These are phyloP conservation scores for Thecaphora thlaspeos DNA, from an alignment of 1,284 basidiomycete genomes.

Conservation along the genomic window DNA sequence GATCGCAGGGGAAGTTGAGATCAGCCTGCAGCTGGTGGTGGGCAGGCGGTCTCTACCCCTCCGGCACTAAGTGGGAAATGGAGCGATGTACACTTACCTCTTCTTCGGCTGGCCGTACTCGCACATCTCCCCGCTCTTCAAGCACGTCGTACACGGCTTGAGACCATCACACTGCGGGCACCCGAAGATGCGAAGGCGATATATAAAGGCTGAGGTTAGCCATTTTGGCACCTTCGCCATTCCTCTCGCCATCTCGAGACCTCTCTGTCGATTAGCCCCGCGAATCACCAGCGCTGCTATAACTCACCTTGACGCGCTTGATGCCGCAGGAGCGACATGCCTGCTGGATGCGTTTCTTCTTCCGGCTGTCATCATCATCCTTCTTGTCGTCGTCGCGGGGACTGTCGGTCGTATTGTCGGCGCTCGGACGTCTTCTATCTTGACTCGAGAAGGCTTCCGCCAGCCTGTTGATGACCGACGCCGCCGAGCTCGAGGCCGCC, in stretches of 20 bases:
- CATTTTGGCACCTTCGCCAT: too few relatives aligned
- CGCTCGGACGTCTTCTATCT: too few relatives aligned
- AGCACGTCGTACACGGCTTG: slow-evolving; percentile 38
- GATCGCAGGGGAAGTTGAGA: too few relatives aligned
- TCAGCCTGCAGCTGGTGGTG: too few relatives aligned
- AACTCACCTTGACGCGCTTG: slow-evolving; percentile 35
- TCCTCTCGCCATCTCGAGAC: too few relatives aligned
- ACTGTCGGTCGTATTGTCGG: not conserved
- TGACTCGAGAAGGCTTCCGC: too few relatives aligned
- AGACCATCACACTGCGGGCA: slow-evolving; percentile 36
- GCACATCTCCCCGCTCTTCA: slow-evolving; percentile 36
- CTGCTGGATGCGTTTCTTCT: slow-evolving; percentile 45
- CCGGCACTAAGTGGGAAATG: too few relatives aligned
- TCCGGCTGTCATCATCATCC: slow-evolving; percentile 20
- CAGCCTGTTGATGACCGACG: too few relatives aligned
- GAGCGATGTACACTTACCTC: slow-evolving; percentile 3
- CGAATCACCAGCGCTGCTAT: too few relatives aligned
- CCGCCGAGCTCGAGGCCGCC: too few relatives aligned
- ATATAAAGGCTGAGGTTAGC: not conserved
- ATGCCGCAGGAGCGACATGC: slow-evolving; percentile 41
- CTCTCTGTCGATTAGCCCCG: too few relatives aligned
- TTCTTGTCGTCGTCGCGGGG: slow-evolving; percentile 10
- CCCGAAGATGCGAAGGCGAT: not conserved
- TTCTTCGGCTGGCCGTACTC: slow-evolving; percentile 46
- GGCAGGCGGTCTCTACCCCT: too few relatives aligned